Base-by-base conservation (phyloP, 768 basidiomycete species). In the Pulveroboletus ravenelii region DNA sequence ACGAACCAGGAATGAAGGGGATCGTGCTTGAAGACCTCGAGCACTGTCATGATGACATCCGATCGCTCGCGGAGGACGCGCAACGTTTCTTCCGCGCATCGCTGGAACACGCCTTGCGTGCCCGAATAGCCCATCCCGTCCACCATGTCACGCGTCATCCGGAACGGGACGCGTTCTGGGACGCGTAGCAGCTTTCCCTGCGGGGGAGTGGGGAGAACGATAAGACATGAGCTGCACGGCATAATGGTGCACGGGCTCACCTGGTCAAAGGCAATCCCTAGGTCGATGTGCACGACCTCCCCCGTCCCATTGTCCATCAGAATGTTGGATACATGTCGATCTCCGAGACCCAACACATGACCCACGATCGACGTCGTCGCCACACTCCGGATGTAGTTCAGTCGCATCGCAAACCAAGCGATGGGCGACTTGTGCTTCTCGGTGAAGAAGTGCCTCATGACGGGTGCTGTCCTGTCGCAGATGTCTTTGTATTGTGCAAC, bases 1-100 rank as follows among this genome's bases (percentile, higher is more conserved):
- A 57, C 81, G 32, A 43, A 92, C 94, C 95, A 98, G 29, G 82
- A 85, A 60, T 97, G 89, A 17, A 99, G 77, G 6, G 96, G 95
- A 66, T 99, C 95, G 62, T 95, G 82, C 66, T 89, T 92, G 81
- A 98, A 96, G 13, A 97, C 95, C 62, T 96, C 94, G 34, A 99
- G 76, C 4, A 99, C 88, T 1, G 94, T 97, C 79, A 93, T 82
- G 62, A 99, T 85, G 40, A 95, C 82, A 31, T 85, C 87, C 0
- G 90, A 89, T 10, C 84, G 80, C 35, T 87, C 84, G 10, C 94
- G 80, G 31, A 98, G 73, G 5, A 99, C 95, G 12, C 93, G 83
- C 7, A 99, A 70, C 0, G 94, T 96, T 68, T 98, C 91, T 69
- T 99, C 93, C 1, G 92, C 85, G 62, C 95, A 97, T 13, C 92